Evolutionary conservation across 129 eudicot species (phyloP).

Genomic region (Chrysanthemum seticuspe): DNA sequence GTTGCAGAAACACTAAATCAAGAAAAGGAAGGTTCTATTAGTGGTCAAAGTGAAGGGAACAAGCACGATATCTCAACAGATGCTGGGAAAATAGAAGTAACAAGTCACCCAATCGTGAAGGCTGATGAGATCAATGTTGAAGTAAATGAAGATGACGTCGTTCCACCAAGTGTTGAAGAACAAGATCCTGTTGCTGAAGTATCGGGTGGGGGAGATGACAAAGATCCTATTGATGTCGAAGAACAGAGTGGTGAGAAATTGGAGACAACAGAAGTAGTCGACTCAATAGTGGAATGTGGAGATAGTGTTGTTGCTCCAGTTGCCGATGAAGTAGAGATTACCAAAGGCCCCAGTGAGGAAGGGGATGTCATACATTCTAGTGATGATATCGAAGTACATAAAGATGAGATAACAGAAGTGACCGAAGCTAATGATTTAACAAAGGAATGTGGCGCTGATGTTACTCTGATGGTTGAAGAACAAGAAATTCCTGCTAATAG

Average conservation of each 20-base stretch:
- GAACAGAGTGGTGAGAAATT: conserved; percentile 2
- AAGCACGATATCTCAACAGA: conserved; percentile 3
- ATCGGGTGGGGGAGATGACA: conserved; percentile 5
- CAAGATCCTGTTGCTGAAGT: conserved; percentile 1
- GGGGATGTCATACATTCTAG: not conserved
- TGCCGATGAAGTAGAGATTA: not conserved
- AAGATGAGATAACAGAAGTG: not conserved
- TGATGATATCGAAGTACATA: not conserved
- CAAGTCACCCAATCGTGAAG: not conserved
- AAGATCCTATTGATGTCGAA: not conserved
- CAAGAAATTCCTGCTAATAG: not conserved
- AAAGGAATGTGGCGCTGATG: conserved; percentile 10
- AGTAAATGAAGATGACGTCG: not conserved
- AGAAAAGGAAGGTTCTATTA: not conserved
- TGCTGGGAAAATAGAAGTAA: not conserved
- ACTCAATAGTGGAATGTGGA: not conserved
- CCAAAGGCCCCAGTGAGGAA: not conserved
- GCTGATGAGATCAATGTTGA: not conserved
- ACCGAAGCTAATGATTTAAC: not conserved
- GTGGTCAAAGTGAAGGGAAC: not conserved
- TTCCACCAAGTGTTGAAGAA: not conserved
- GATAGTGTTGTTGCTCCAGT: not conserved
- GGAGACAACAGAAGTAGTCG: not conserved
- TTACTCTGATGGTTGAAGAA: not conserved
- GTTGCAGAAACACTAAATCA: not conserved